A percentile compares a stretch with the other conserved stretches of the same genome.
Conservation (phyloP, 2,329 filamentous ascomycete species). For the Cadophora gregata region DNA sequence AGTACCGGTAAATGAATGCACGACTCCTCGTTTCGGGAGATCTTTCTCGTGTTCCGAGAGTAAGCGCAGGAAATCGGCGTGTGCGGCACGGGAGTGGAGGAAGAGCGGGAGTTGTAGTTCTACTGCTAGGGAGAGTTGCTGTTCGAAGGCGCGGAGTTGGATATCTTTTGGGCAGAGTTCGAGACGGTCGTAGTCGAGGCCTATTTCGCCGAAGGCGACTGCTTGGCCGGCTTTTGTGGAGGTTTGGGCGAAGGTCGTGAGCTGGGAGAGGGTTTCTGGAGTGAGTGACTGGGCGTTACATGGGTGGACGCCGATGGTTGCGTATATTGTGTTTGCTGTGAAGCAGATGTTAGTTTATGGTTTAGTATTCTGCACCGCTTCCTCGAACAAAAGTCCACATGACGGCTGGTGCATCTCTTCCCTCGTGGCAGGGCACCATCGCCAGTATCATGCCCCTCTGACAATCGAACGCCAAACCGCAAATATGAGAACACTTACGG, state of each 20-base stretch:
- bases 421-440: not conserved
- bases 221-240: constrained; percentile 42
- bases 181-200: constrained; percentile 93
- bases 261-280: constrained; percentile 61
- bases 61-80: constrained; percentile 79
- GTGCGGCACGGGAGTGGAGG: constrained; percentile 87
- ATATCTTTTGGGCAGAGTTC: constrained; percentile 79
- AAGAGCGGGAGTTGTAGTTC: constrained; percentile 82
- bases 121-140: constrained; percentile 57
- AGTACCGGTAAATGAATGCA: constrained; percentile 95
- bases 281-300: constrained; percentile 85
- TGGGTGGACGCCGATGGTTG: constrained; percentile 92
- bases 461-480: not conserved
- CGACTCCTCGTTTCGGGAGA: constrained; percentile 78
- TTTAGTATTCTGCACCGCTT: no score
- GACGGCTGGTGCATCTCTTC: no score
- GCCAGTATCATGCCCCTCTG: not conserved
- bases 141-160: constrained; percentile 84
- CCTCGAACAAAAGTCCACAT: not conserved
- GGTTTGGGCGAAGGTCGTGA: constrained; percentile 62
- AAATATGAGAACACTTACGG: constrained; percentile 57
- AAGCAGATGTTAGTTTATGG: not conserved
- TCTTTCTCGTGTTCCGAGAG: constrained; percentile 68
- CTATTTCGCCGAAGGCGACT: constrained; percentile 92
- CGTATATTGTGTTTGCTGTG: constrained; percentile 67